A percentile compares a stretch with the other conserved stretches of the same genome.
Conservation (phyloP, 2,329 filamentous ascomycete genomes). For the Sphaceloma murrayae region DNA sequence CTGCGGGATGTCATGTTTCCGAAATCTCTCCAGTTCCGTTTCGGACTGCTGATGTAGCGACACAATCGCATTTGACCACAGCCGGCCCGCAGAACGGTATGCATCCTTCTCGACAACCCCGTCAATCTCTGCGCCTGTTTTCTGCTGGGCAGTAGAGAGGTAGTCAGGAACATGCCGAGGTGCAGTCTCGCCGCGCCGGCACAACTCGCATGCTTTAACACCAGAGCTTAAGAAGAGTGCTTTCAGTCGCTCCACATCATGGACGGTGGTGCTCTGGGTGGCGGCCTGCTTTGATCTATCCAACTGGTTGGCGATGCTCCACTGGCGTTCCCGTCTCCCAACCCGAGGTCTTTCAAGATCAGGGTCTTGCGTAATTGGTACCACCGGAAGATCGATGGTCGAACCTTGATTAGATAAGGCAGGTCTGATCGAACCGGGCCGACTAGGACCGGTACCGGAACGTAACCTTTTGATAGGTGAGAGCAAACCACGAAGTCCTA, state of each 20-base stretch:
- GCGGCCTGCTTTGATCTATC: conserved; percentile 31
- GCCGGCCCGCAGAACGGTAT: conserved; percentile 44
- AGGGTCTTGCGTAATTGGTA: background rate
- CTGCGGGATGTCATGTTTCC: conserved; percentile 35
- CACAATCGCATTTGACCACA: conserved; percentile 41
- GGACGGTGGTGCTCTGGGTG: conserved; percentile 45
- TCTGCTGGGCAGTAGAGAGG: conserved; percentile 29
- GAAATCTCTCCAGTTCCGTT: conserved; percentile 44
- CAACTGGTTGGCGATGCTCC: conserved; percentile 48
- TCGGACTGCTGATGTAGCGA: conserved; percentile 33
- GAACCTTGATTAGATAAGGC: conserved; percentile 23
- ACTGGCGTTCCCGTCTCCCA: conserved; percentile 37
- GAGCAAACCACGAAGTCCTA: conserved; percentile 2
- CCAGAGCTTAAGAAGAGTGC: conserved; percentile 72
- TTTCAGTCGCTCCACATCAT: conserved; percentile 71
- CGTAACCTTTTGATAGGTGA: conserved; percentile 15
- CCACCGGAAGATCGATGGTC: background rate
- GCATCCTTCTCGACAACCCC: conserved; percentile 43
- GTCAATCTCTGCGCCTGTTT: conserved; percentile 35
- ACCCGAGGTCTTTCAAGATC: background rate
- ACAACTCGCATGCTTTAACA: conserved; percentile 80
- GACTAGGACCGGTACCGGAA: conserved; percentile 19
- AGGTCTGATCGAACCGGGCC: conserved; percentile 25
- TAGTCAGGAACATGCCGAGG: conserved; percentile 28
- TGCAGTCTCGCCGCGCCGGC: conserved; percentile 49